Conservation (phyloP, 371 early-diverging fungal species). For the Lichtheimia corymbifera region DNA sequence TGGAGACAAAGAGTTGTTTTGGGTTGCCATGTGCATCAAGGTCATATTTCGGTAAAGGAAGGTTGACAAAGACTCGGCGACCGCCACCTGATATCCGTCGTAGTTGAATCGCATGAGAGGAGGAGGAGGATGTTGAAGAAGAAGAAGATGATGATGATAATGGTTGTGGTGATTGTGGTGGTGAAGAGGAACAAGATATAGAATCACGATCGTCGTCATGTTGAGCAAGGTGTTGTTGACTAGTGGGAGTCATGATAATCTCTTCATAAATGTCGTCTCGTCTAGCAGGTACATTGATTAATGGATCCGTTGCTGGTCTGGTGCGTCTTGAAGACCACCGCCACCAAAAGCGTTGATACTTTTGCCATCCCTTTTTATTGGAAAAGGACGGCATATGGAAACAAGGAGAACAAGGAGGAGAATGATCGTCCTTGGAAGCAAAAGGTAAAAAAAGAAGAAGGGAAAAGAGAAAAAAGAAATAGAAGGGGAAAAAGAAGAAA, state of each 20-base stretch:
- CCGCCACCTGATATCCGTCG: constrained; percentile 31
- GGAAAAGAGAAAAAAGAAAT: constrained; percentile 1
- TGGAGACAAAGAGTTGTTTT: constrained; percentile 51
- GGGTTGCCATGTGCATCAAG: constrained; percentile 55
- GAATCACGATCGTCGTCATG: background rate
- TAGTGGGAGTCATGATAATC: constrained; percentile 11
- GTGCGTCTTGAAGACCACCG: background rate
- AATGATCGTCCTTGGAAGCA: background rate
- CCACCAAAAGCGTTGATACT: constrained; percentile 2
- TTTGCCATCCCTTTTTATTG: background rate
- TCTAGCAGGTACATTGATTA: constrained; percentile 5
- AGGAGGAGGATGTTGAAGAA: background rate
- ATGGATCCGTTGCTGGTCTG: background rate
- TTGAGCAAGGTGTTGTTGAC: constrained; percentile 1
- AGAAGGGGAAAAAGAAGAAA: background rate
- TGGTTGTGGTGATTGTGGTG: background rate
- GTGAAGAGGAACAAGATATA: too few relatives aligned
- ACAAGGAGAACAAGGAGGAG: constrained; percentile 1
- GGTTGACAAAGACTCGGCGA: constrained; percentile 71
- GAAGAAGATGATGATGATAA: background rate
- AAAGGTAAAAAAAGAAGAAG: background rate
- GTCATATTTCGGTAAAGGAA: constrained; percentile 58
- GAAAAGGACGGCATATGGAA: background rate
- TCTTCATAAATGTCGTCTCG: constrained; percentile 20
- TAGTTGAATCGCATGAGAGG: constrained; percentile 25